These are phyloP conservation scores for Leccinum truebloodii DNA, from an alignment of 768 basidiomycete genomes.

Conservation along the genomic window DNA sequence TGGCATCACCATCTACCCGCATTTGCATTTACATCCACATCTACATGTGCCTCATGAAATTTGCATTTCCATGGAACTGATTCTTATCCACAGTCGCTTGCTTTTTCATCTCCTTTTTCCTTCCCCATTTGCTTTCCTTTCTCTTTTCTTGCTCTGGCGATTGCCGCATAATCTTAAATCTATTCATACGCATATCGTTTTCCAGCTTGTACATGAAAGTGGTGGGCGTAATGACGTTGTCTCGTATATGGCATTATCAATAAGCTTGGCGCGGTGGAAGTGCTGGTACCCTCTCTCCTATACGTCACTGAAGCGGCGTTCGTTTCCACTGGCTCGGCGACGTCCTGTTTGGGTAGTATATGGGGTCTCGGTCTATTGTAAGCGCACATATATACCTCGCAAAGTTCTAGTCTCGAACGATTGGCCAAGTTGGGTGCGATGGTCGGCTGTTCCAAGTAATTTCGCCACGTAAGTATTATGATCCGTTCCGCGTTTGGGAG, in stretches of 20 bases:
- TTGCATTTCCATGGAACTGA: constrained; percentile 3
- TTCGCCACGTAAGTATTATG: not conserved
- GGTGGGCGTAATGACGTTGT: not conserved
- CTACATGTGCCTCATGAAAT: not conserved
- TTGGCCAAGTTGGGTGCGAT: not conserved
- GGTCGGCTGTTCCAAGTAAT: not conserved
- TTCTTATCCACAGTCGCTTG: constrained; percentile 1
- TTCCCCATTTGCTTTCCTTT: not conserved
- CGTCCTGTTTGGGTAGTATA: not conserved
- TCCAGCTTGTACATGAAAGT: not conserved
- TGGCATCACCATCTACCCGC: not conserved
- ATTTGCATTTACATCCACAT: not conserved
- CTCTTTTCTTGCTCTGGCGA: not conserved
- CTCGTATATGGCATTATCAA: not conserved
- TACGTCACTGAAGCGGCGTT: not conserved
- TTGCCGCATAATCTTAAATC: not conserved
- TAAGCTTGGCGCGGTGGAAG: not conserved
- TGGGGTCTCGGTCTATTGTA: not conserved
- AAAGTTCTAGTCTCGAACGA: not conserved
- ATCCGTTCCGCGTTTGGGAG: not conserved
- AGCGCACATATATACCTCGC: not conserved
- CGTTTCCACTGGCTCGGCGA: not conserved
- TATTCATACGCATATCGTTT: constrained; percentile 7
- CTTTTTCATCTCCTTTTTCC: not conserved
- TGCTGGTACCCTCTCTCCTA: not conserved